phyloP scores from a whole-genome alignment of 805 yeast species.

The Ogataea corticis region DNA sequence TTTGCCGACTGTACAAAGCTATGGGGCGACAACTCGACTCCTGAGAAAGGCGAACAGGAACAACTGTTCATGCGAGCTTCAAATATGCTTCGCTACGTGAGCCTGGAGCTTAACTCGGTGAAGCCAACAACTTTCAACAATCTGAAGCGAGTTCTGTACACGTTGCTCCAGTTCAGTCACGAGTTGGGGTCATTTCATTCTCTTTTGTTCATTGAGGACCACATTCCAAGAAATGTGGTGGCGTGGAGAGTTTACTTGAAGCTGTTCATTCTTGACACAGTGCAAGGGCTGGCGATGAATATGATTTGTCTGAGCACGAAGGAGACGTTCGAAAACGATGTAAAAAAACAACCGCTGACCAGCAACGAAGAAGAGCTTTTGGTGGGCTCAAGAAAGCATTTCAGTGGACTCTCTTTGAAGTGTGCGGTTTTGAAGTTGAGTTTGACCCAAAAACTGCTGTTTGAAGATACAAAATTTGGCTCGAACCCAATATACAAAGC shows the following conservation, averaged over 20 bases:
- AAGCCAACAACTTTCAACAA: neutral
- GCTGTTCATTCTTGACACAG: constrained; percentile 7
- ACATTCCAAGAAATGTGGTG: neutral
- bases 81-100: constrained; percentile 1
- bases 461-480: constrained; percentile 8
- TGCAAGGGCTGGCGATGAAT: constrained; percentile 8
- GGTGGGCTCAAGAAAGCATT: too few relatives aligned
- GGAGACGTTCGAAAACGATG: constrained; percentile 4
- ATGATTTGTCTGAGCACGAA: constrained; percentile 3
- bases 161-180: constrained; percentile 4
- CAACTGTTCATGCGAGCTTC: neutral
- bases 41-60: neutral
- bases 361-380: neutral
- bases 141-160: neutral
- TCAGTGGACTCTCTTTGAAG: too few relatives aligned
- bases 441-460: constrained; percentile 4
- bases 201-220: neutral
- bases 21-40: neutral
- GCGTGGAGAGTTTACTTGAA: constrained; percentile 10
- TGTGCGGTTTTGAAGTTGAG: constrained; percentile 7
- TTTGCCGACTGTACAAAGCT: constrained; percentile 14
- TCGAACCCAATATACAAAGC: constrained; percentile 4
- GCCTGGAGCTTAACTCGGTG: constrained; percentile 7
- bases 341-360: constrained; percentile 4
- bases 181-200: constrained; percentile 7